Evolutionary conservation across 345 rosid genomes (phyloP).

Genomic region (Rhizophora apiculata): DNA sequence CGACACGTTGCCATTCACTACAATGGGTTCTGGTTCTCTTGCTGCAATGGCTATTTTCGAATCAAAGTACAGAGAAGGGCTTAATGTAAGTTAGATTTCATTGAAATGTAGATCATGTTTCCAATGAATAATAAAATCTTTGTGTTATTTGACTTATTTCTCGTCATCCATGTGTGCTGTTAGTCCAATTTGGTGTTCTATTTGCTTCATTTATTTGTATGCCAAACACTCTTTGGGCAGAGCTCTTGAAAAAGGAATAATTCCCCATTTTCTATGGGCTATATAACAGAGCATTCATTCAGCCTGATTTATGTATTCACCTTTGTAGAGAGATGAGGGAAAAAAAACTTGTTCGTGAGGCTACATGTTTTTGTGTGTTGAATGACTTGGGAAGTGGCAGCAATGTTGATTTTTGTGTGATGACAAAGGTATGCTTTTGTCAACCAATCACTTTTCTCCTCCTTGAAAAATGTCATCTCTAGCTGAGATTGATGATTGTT

Average conservation of each 20-base stretch:
- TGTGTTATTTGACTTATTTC: neutral
- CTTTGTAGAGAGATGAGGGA: slow-evolving; percentile 69
- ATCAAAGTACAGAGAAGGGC: slow-evolving; percentile 75
- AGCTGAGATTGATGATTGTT: slow-evolving; percentile 10
- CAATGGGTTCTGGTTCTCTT: slow-evolving; percentile 92
- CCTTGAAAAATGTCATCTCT: neutral
- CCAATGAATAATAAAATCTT: slow-evolving; percentile 7
- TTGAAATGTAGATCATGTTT: neutral
- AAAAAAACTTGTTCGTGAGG: slow-evolving; percentile 63
- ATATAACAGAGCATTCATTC: neutral
- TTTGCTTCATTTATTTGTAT: neutral
- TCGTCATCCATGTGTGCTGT: neutral
- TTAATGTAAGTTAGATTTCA: slow-evolving; percentile 51
- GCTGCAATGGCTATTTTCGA: slow-evolving; percentile 86
- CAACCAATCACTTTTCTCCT: slow-evolving; percentile 1
- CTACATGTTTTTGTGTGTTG: slow-evolving; percentile 58
- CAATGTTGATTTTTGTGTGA: slow-evolving; percentile 85
- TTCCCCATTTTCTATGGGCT: neutral
- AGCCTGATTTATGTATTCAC: neutral
- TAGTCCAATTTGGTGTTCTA: neutral
- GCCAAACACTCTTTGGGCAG: neutral
- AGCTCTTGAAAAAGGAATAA: neutral
- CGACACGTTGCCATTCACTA: slow-evolving; percentile 80
- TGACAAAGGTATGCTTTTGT: slow-evolving; percentile 57
- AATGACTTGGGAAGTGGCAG: slow-evolving; percentile 77